A percentile compares a stretch with the other conserved stretches of the same genome.
phyloP scores from a whole-genome alignment of 345 rosid species.

The Bruguiera gymnorhiza region DNA sequence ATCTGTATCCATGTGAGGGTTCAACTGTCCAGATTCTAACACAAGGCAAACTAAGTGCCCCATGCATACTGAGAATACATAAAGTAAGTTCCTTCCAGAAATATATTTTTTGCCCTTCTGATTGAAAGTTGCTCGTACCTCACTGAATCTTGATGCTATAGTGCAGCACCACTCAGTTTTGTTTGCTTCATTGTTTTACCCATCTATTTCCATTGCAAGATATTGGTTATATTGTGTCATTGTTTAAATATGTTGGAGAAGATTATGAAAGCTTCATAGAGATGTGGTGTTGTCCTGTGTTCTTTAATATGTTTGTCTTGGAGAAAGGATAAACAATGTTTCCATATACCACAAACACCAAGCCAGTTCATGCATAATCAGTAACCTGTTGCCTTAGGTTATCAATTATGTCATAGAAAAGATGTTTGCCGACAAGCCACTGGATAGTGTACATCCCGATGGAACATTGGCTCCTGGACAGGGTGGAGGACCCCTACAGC shows the following conservation, averaged over 20 bases:
- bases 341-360: too few relatives aligned
- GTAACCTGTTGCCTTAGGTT: slow-evolving; percentile 52
- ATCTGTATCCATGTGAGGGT: slow-evolving; percentile 90
- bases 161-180: too few relatives aligned
- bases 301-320: too few relatives aligned
- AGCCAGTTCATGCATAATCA: too few relatives aligned
- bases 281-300: too few relatives aligned
- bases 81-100: slow-evolving; percentile 53
- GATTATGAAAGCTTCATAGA: too few relatives aligned
- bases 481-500: slow-evolving; percentile 59
- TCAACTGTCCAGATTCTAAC: slow-evolving; percentile 77
- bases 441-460: slow-evolving; percentile 53
- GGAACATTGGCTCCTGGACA: slow-evolving; percentile 58
- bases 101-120: neutral
- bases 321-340: too few relatives aligned
- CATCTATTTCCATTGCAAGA: too few relatives aligned
- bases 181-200: too few relatives aligned
- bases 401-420: slow-evolving; percentile 90
- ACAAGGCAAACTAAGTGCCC: slow-evolving; percentile 97
- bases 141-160: too few relatives aligned
- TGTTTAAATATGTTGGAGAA: too few relatives aligned
- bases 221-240: too few relatives aligned
- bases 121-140: neutral
- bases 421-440: slow-evolving; percentile 79
- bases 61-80: slow-evolving; percentile 93